Conservation (phyloP, 768 basidiomycete genomes). For the Calocybe cyanea region DNA sequence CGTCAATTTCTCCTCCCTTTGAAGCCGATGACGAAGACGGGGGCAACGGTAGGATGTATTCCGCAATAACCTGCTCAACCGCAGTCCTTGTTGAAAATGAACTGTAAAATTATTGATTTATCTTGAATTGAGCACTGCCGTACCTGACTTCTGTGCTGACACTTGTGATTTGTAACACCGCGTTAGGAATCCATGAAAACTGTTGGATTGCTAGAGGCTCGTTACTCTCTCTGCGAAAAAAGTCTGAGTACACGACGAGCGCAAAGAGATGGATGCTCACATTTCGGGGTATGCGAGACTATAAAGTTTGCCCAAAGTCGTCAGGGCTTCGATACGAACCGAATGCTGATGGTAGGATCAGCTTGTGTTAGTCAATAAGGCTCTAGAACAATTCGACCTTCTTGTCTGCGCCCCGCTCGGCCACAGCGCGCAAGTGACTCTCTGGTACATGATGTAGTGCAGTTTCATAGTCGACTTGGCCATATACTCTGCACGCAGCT, state of each 20-base stretch:
- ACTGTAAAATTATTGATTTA: neutral
- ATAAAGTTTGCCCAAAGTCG: constrained; percentile 74
- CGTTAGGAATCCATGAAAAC: constrained; percentile 91
- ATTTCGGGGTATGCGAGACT: constrained; percentile 85
- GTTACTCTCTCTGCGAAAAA: constrained; percentile 70
- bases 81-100: constrained; percentile 36
- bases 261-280: constrained; percentile 41
- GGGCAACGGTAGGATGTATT: constrained; percentile 83
- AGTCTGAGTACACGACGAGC: neutral
- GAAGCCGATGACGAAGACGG: constrained; percentile 38
- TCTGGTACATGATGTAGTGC: constrained; percentile 77
- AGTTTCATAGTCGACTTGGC: constrained; percentile 86
- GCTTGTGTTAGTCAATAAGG: neutral
- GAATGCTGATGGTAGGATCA: constrained; percentile 30
- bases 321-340: constrained; percentile 76
- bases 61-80: constrained; percentile 64
- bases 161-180: constrained; percentile 56
- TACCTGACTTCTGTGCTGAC: constrained; percentile 58
- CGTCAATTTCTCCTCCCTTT: constrained; percentile 61
- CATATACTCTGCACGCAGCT: constrained; percentile 78
- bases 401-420: constrained; percentile 76
- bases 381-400: constrained; percentile 60
- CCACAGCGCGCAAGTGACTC: constrained; percentile 57
- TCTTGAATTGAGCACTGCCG: constrained; percentile 10
- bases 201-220: constrained; percentile 69